A percentile compares a stretch with the other conserved stretches of the same genome.
These are phyloP conservation scores for Oryza rufipogon DNA, from an alignment of 176 grass and related monocot species.

Conservation along the genomic window DNA sequence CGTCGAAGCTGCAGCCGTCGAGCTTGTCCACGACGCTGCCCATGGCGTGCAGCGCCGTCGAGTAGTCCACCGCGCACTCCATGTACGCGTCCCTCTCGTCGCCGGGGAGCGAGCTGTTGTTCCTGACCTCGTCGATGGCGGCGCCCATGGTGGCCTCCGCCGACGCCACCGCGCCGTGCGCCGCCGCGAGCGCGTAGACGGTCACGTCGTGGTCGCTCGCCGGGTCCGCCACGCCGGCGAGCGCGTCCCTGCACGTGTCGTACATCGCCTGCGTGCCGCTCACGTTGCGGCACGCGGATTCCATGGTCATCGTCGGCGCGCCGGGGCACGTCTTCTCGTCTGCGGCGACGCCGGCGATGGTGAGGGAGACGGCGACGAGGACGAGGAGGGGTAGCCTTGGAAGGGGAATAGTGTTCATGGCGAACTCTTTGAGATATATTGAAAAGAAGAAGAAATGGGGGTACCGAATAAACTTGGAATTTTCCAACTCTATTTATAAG, in stretches of 20 bases:
- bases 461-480: no score
- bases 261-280: background rate
- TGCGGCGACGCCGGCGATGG: no score
- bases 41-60: background rate
- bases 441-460: no score
- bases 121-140: background rate
- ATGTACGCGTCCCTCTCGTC: background rate
- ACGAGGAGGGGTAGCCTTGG: no score
- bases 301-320: background rate
- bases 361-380: no score
- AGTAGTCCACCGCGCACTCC: background rate
- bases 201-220: background rate
- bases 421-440: no score
- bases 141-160: background rate
- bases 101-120: background rate
- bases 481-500: no score
- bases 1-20: background rate
- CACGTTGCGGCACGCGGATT: background rate
- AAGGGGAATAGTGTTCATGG: no score
- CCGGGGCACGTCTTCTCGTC: no score
- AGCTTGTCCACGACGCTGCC: background rate
- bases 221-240: background rate
- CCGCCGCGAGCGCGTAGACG: conserved; percentile 29
- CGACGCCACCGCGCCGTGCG: background rate
- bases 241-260: conserved; percentile 20